Evolutionary conservation across 2,329 filamentous ascomycete genomes (phyloP).

Genomic region (Paraphoma sp.): DNA sequence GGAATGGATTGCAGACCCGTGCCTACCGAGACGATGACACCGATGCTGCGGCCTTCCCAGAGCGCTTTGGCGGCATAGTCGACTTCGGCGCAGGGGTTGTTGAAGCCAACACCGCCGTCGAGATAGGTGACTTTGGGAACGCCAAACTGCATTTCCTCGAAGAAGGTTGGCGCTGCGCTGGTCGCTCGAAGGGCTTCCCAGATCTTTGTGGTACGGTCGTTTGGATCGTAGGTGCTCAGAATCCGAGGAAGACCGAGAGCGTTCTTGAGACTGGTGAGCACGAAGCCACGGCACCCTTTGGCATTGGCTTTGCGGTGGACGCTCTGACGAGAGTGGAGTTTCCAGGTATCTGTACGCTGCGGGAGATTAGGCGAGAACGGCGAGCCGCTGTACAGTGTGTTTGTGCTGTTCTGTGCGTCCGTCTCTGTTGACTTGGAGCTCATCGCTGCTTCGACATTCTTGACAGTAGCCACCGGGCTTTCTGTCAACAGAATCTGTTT

Average conservation of each 20-base stretch:
- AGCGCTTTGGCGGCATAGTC: constrained; percentile 55
- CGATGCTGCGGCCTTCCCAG: constrained; percentile 46
- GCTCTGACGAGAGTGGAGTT: constrained; percentile 39
- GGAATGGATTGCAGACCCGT: constrained; percentile 49
- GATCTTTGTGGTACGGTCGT: constrained; percentile 47
- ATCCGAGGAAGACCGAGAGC: constrained; percentile 46
- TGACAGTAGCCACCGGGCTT: constrained; percentile 32
- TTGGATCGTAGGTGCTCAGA: constrained; percentile 48
- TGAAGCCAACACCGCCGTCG: constrained; percentile 58
- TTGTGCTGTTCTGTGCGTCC: neutral
- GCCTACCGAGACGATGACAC: constrained; percentile 49
- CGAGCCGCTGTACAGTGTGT: constrained; percentile 16
- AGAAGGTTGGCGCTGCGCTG: constrained; percentile 58
- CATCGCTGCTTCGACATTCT: constrained; percentile 13
- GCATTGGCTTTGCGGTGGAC: constrained; percentile 43
- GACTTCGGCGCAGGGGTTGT: constrained; percentile 60
- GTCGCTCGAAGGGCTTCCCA: constrained; percentile 62
- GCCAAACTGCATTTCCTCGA: constrained; percentile 60
- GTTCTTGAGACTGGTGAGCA: constrained; percentile 49
- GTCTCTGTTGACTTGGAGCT: neutral
- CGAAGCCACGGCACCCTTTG: constrained; percentile 47
- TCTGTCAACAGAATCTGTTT: constrained; percentile 28
- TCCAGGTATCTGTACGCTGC: constrained; percentile 39
- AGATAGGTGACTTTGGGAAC: constrained; percentile 56
- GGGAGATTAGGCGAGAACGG: constrained; percentile 21